Percentiles rank a stretch among this genome's conserved stretches.
Evolutionary conservation across 495 filamentous ascomycete species (phyloP).

Genomic region (Aspergillus leporis): DNA sequence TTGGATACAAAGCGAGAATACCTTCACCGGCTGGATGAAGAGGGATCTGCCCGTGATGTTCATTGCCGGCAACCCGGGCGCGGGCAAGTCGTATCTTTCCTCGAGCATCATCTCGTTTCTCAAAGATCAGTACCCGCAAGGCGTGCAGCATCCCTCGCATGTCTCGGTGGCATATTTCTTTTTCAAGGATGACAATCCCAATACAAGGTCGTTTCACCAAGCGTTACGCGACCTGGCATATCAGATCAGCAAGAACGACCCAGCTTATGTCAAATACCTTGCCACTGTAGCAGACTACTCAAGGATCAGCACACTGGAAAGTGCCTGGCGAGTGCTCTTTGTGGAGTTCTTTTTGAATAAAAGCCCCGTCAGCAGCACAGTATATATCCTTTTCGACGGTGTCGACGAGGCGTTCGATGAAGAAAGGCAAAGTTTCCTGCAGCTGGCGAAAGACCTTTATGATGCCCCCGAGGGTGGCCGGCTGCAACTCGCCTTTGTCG

Average conservation of each 20-base stretch:
- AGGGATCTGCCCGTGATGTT: slow-evolving; percentile 29
- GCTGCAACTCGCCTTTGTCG: slow-evolving; percentile 30
- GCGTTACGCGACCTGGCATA: slow-evolving; percentile 32
- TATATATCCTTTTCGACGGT: slow-evolving; percentile 35
- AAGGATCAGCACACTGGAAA: slow-evolving; percentile 27
- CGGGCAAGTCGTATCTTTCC: slow-evolving; percentile 36
- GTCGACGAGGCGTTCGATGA: slow-evolving; percentile 34
- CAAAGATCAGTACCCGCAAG: slow-evolving; percentile 15
- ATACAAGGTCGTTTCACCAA: slow-evolving; percentile 28
- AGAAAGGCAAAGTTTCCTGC: slow-evolving; percentile 23
- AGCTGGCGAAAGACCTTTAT: slow-evolving; percentile 21
- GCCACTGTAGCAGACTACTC: slow-evolving; percentile 15
- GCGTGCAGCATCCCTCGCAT: background rate
- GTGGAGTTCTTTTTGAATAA: slow-evolving; percentile 26
- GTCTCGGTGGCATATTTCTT: slow-evolving; percentile 34
- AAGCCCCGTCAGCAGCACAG: slow-evolving; percentile 14
- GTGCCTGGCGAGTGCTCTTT: slow-evolving; percentile 33
- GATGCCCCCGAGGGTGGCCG: background rate
- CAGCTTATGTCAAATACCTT: slow-evolving; percentile 28
- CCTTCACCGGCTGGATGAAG: slow-evolving; percentile 28
- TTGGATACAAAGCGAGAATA: slow-evolving; percentile 31
- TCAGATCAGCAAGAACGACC: slow-evolving; percentile 33
- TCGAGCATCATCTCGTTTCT: slow-evolving; percentile 30
- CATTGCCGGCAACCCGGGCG: slow-evolving; percentile 33
- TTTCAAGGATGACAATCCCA: slow-evolving; percentile 34